These are phyloP conservation scores for Salix arbutifolia DNA, from an alignment of 345 rosid genomes.

Conservation along the genomic window DNA sequence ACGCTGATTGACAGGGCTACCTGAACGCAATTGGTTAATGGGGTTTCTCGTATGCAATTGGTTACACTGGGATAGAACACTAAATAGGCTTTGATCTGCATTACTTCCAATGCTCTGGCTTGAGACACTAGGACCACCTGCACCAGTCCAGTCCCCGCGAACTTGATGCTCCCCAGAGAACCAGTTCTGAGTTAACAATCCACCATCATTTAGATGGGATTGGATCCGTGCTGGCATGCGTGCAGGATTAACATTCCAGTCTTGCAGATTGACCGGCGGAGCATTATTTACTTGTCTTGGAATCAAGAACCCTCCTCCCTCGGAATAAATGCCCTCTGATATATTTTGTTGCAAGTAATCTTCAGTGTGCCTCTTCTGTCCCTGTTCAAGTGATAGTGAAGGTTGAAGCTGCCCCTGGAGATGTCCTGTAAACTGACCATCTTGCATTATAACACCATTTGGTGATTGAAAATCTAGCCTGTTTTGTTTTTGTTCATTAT, in stretches of 20 bases:
- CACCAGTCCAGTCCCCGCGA: conserved; percentile 54
- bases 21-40: background rate
- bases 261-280: conserved; percentile 39
- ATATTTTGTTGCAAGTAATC: conserved; percentile 54
- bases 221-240: conserved; percentile 47
- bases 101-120: conserved; percentile 44
- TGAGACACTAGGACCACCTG: conserved; percentile 40
- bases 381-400: conserved; percentile 44
- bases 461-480: conserved; percentile 55
- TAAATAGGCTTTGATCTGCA: conserved; percentile 70
- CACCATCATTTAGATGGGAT: conserved; percentile 43
- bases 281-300: conserved; percentile 51
- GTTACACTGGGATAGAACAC: conserved; percentile 65
- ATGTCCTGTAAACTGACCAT: conserved; percentile 49
- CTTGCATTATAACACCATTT: conserved; percentile 44
- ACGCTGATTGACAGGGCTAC: background rate
- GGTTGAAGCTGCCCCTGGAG: conserved; percentile 53
- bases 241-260: conserved; percentile 52
- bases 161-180: conserved; percentile 51
- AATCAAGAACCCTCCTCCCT: conserved; percentile 53
- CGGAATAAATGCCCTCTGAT: conserved; percentile 41
- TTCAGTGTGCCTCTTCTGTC: conserved; percentile 51
- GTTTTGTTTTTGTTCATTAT: conserved; percentile 49
- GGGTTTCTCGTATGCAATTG: conserved; percentile 34
- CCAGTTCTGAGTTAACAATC: conserved; percentile 62